Evolutionary conservation across 257 asterid species (phyloP).

Genomic region (Jacaranda mimosifolia): DNA sequence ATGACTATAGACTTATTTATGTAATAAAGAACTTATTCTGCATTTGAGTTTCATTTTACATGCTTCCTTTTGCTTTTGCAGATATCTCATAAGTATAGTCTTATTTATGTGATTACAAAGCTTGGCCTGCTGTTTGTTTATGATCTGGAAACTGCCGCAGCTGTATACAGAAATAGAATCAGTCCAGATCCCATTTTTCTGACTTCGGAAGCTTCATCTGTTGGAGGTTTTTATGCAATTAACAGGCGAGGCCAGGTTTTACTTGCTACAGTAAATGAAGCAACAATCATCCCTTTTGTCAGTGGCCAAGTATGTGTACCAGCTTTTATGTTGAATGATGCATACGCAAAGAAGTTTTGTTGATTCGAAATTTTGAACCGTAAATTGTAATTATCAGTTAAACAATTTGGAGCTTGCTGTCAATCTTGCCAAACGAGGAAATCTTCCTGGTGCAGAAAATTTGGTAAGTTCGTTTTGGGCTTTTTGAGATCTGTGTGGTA

Average conservation of each 20-base stretch:
- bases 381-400: slow-evolving; percentile 53
- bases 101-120: slow-evolving; percentile 71
- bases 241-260: slow-evolving; percentile 96
- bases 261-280: slow-evolving; percentile 91
- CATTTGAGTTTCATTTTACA: slow-evolving; percentile 29
- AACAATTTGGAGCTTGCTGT: slow-evolving; percentile 98
- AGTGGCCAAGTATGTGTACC: slow-evolving; percentile 84
- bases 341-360: background rate
- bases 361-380: slow-evolving; percentile 28
- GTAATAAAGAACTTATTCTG: slow-evolving; percentile 39
- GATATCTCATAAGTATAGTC: slow-evolving; percentile 77
- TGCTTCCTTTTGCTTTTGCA: slow-evolving; percentile 45
- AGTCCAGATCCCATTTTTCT: slow-evolving; percentile 96
- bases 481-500: background rate
- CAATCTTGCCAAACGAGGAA: slow-evolving; percentile 95
- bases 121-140: slow-evolving; percentile 77
- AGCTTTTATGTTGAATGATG: slow-evolving; percentile 15
- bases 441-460: slow-evolving; percentile 96
- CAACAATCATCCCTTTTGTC: slow-evolving; percentile 88
- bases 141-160: slow-evolving; percentile 79
- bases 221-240: slow-evolving; percentile 92
- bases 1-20: slow-evolving; percentile 35
- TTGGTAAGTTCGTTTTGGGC: slow-evolving; percentile 60
- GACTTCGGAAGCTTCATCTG: slow-evolving; percentile 87
- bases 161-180: slow-evolving; percentile 91